These are phyloP conservation scores for Vishniacozyma victoriae DNA, from an alignment of 768 basidiomycete genomes.

Conservation along the genomic window DNA sequence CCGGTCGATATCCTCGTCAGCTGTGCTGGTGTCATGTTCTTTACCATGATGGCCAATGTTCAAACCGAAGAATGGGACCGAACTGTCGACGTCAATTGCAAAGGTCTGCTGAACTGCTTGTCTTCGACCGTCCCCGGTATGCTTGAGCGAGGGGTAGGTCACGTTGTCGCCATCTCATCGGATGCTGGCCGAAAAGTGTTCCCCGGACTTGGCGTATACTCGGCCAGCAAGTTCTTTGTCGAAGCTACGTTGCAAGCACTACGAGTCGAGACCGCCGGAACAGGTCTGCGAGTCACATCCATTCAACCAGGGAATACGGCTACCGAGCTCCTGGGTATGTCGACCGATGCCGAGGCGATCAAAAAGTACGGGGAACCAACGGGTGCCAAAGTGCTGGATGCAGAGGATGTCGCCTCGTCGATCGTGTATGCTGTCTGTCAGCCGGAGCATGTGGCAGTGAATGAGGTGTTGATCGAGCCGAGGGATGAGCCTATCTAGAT, in stretches of 20 bases:
- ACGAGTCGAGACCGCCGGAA: constrained; percentile 13
- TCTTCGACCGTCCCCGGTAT: constrained; percentile 11
- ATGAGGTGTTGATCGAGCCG: constrained; percentile 16
- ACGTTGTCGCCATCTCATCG: constrained; percentile 15
- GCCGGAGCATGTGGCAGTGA: constrained; percentile 14
- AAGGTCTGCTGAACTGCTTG: constrained; percentile 51
- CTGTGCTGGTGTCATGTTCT: constrained; percentile 59
- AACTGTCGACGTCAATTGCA: constrained; percentile 57
- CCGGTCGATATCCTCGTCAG: constrained; percentile 58
- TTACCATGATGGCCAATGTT: constrained; percentile 52
- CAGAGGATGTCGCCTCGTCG: constrained; percentile 13
- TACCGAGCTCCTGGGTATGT: constrained; percentile 14
- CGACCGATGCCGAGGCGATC: constrained; percentile 13
- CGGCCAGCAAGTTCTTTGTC: constrained; percentile 16
- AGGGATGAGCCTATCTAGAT: constrained; percentile 15
- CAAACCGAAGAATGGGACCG: constrained; percentile 56
- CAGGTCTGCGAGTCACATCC: constrained; percentile 10
- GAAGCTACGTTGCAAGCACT: constrained; percentile 13
- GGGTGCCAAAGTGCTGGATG: constrained; percentile 10
- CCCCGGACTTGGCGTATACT: constrained; percentile 14
- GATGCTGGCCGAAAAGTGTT: constrained; percentile 12
- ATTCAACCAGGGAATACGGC: constrained; percentile 18
- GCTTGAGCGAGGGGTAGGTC: constrained; percentile 10
- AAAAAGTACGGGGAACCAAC: constrained; percentile 12
- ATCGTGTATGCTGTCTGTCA: constrained; percentile 14